Percentiles rank a stretch among this genome's conserved stretches.
These are phyloP conservation scores for Durotheca rogersii DNA, from an alignment of 495 filamentous ascomycete species.

Conservation along the genomic window DNA sequence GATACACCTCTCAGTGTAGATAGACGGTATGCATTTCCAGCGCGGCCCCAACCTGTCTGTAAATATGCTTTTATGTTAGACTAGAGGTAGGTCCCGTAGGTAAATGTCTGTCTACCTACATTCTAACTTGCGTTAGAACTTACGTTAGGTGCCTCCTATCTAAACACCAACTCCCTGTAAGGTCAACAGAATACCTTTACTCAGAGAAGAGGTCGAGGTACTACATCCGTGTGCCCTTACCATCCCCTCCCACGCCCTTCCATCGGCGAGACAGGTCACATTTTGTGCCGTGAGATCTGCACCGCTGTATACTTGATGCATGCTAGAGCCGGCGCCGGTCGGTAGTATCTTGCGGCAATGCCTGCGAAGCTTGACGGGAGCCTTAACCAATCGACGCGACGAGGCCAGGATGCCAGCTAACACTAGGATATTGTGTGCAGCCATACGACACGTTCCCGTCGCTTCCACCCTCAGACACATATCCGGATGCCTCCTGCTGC, in stretches of 20 bases:
- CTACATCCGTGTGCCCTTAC: too few relatives aligned
- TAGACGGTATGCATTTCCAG: too few relatives aligned
- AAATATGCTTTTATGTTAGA: too few relatives aligned
- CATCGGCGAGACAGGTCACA: conserved; percentile 2
- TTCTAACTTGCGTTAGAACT: too few relatives aligned
- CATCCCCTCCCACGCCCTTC: conserved; percentile 2
- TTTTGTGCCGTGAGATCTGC: conserved; percentile 14
- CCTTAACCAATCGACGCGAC: conserved; percentile 22
- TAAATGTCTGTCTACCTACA: too few relatives aligned
- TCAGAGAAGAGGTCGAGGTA: too few relatives aligned
- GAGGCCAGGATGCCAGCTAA: conserved; percentile 13
- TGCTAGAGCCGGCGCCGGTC: conserved; percentile 15
- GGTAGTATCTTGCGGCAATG: conserved; percentile 19
- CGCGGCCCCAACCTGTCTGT: too few relatives aligned
- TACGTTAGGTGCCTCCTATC: too few relatives aligned
- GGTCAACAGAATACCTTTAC: too few relatives aligned
- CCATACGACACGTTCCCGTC: conserved; percentile 23
- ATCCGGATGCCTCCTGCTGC: conserved; percentile 10
- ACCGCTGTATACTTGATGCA: conserved; percentile 9
- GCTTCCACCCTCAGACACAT: conserved; percentile 19
- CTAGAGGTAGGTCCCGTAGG: too few relatives aligned
- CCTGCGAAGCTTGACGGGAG: conserved; percentile 24
- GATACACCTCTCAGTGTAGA: too few relatives aligned
- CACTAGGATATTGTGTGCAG: conserved; percentile 27
- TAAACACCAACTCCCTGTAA: too few relatives aligned